Evolutionary conservation across 2,329 filamentous ascomycete genomes (phyloP), one percentile per base, ranked within the genome.

Genomic region (Chaetomiaceae sp.): DNA sequence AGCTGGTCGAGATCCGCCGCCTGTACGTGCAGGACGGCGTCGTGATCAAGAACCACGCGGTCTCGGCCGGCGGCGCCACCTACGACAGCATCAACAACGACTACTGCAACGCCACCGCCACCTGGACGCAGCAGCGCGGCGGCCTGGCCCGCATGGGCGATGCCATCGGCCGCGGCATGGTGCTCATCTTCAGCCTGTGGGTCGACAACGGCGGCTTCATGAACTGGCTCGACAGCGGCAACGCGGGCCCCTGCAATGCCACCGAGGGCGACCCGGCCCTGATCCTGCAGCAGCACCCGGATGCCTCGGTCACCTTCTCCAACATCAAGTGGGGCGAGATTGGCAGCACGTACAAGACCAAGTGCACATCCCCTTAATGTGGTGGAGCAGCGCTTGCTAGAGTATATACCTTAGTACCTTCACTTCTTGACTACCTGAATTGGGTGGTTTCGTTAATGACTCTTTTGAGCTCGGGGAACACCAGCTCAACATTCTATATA

Each of bases 261-360:
- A 75, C 72, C 0, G 72, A 77, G 58, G 78, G 78, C 2, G 63
- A 75, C 50, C 77, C 78, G 3, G 50, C 55, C 6, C 64, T 66
- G 15, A 70, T 82, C 47, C 64, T 70, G 50, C 14, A 59, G 68
- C 26, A 59, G 22, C 22, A 68, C 47, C 64, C 75, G 1, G 65
- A 69, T 48, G 66, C 76, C 30, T 65, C 68, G 46, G 75, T 79
- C 12, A 68, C 66, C 12, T 79, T 73, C 60, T 75, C 71, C 50
- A 78, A 78, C 62, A 72, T 80, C 58, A 74, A 71, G 60, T 71
- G 72, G 60, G 76, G 76, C 7, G 72, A 76, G 49, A 49, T 55
- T 17, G 53, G 49, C 10, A 32, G 29, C 14, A 32, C 29, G 29
- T 32, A n/a, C 22, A 24, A 24, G 22, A 24, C 6, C 22, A 9